Evolutionary conservation across 768 basidiomycete species (phyloP).

Genomic region (Peribolospora baueri): DNA sequence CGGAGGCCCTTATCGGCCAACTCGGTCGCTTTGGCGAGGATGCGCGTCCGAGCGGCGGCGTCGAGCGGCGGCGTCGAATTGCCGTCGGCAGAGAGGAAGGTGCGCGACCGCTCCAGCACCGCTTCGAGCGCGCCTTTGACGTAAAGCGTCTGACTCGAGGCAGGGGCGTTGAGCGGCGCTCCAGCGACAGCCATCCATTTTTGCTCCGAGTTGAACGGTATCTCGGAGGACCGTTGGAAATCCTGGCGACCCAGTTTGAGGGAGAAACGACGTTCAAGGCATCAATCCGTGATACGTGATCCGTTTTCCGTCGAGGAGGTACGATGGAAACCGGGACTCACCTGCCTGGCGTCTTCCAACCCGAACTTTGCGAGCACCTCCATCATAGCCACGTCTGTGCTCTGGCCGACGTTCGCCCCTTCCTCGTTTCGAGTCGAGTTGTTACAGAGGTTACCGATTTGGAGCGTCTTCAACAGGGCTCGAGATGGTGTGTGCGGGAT

Average conservation of each 20-base stretch:
- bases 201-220: conserved; percentile 75
- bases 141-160: background rate
- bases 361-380: conserved; percentile 48
- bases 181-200: conserved; percentile 87
- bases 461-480: conserved; percentile 47
- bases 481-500: conserved; percentile 26
- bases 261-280: conserved; percentile 14
- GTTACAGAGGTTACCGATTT: conserved; percentile 73
- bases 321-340: conserved; percentile 22
- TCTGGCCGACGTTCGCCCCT: conserved; percentile 55
- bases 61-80: conserved; percentile 55
- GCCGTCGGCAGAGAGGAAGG: conserved; percentile 71
- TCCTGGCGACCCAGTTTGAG: conserved; percentile 10
- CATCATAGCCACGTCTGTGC: conserved; percentile 76
- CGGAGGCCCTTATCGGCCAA: conserved; percentile 38
- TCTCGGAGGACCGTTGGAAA: conserved; percentile 30
- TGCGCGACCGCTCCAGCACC: conserved; percentile 60
- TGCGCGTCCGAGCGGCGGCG: conserved; percentile 36
- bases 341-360: conserved; percentile 43
- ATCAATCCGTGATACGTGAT: background rate
- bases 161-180: conserved; percentile 27
- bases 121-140: conserved; percentile 53
- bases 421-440: conserved; percentile 55
- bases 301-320: background rate
- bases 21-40: conserved; percentile 43